Percentiles rank a stretch among this genome's conserved stretches.
phyloP scores from a whole-genome alignment of 164 flowering plant species.

The Euptelea pleiosperma region DNA sequence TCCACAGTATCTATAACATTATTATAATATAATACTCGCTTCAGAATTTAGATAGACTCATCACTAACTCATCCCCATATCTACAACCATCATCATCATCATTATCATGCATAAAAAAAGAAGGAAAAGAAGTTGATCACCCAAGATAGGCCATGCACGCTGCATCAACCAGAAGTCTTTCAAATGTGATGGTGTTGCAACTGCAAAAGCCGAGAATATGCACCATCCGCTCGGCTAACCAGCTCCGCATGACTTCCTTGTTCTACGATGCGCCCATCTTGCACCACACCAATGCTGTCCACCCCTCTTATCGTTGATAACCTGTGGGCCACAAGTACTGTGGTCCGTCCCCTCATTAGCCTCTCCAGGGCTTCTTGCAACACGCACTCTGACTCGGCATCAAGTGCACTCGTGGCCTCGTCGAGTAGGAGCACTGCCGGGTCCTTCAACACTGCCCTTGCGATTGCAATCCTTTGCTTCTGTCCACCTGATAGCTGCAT shows the following conservation, averaged over 20 bases:
- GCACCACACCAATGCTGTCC: conserved; percentile 82
- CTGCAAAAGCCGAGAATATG: conserved; percentile 83
- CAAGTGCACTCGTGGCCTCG: conserved; percentile 97
- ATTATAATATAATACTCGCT: background rate
- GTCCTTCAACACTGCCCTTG: conserved; percentile 90
- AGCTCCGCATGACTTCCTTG: conserved; percentile 86
- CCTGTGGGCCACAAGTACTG: conserved; percentile 92
- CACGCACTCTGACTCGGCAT: conserved; percentile 90
- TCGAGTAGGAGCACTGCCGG: conserved; percentile 79
- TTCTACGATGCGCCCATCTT: conserved; percentile 93
- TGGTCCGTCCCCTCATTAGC: conserved; percentile 94
- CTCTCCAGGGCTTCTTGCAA: conserved; percentile 92
- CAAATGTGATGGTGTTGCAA: conserved; percentile 67
- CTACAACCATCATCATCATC: conserved; percentile 12
- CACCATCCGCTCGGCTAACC: conserved; percentile 64
- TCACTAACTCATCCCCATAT: conserved; percentile 8
- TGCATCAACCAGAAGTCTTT: conserved; percentile 1
- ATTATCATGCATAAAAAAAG: background rate
- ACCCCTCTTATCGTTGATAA: conserved; percentile 86
- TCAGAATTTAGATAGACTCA: background rate
- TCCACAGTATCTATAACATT: background rate
- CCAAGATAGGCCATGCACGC: too few relatives aligned
- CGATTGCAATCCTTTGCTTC: conserved; percentile 94
- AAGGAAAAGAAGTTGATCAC: background rate
- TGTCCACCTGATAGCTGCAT: conserved; percentile 99